Conservation (phyloP, 116 monocot genomes). For the Cymodocea nodosa region DNA sequence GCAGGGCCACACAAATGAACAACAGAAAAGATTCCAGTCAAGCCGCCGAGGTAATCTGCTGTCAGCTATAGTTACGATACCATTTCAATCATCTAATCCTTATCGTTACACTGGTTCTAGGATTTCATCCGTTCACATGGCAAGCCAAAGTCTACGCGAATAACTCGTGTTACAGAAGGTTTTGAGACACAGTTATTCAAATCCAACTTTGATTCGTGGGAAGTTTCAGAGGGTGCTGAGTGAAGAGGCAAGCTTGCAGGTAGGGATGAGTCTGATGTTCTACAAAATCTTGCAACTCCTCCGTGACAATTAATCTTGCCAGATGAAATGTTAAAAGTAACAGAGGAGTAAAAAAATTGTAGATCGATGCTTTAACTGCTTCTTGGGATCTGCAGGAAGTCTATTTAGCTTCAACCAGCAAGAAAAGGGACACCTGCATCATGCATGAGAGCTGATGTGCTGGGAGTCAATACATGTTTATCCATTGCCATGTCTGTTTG, state of each 20-base stretch:
- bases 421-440: too few relatives aligned
- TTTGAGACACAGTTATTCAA: constrained; percentile 84
- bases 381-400: too few relatives aligned
- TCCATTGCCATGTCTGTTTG: too few relatives aligned
- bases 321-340: too few relatives aligned
- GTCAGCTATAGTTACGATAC: neutral
- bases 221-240: constrained; percentile 42
- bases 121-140: constrained; percentile 55
- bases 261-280: constrained; percentile 9
- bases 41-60: constrained; percentile 28
- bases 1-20: constrained; percentile 32
- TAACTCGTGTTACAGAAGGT: constrained; percentile 84
- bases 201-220: constrained; percentile 86
- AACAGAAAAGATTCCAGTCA: constrained; percentile 41
- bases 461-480: too few relatives aligned
- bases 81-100: neutral
- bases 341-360: too few relatives aligned
- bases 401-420: too few relatives aligned
- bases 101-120: constrained; percentile 17
- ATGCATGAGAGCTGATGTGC: too few relatives aligned
- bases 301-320: too few relatives aligned
- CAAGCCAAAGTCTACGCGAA: constrained; percentile 53
- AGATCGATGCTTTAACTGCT: too few relatives aligned
- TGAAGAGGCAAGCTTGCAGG: constrained; percentile 98
- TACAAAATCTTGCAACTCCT: too few relatives aligned